Percentiles rank a stretch among this genome's conserved stretches.
Evolutionary conservation across 208 protist genomes (phyloP).

Genomic region (Leptomonas pyrrhocoris): DNA sequence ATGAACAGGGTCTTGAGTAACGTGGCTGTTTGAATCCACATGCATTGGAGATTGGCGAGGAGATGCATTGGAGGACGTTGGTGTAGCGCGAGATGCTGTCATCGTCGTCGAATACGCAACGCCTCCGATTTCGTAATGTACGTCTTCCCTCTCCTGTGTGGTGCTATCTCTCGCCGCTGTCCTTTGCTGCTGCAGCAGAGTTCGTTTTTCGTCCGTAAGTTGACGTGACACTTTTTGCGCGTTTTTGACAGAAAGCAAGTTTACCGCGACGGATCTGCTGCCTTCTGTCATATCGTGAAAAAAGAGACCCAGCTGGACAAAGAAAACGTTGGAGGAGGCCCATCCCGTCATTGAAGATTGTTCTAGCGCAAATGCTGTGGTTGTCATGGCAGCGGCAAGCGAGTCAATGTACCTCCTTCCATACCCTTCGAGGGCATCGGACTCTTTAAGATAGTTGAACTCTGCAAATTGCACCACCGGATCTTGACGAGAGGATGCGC

Average conservation of each 20-base stretch:
- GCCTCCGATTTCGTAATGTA: not conserved
- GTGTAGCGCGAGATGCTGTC: not conserved
- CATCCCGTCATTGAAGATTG: constrained; percentile 75
- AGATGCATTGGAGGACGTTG: not conserved
- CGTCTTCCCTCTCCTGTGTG: not conserved
- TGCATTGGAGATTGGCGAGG: not conserved
- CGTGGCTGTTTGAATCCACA: not conserved
- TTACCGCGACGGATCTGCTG: constrained; percentile 31
- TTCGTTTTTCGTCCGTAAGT: constrained; percentile 62
- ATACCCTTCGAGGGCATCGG: constrained; percentile 29
- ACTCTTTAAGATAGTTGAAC: constrained; percentile 31
- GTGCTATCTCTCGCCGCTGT: not conserved
- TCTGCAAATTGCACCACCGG: constrained; percentile 29
- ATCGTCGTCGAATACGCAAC: not conserved
- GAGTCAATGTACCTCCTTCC: constrained; percentile 45
- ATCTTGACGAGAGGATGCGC: constrained; percentile 3
- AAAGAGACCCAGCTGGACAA: constrained; percentile 55
- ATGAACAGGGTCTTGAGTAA: not conserved
- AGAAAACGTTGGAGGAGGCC: constrained; percentile 71
- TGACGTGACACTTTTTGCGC: constrained; percentile 55
- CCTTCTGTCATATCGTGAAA: constrained; percentile 34
- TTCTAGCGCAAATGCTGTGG: constrained; percentile 62
- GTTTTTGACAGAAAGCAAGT: constrained; percentile 56
- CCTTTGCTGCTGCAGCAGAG: constrained; percentile 12
- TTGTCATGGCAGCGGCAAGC: constrained; percentile 43